These are phyloP conservation scores for Discostella pseudostelligera DNA, from an alignment of 108 stramenopile genomes.

Conservation along the genomic window DNA sequence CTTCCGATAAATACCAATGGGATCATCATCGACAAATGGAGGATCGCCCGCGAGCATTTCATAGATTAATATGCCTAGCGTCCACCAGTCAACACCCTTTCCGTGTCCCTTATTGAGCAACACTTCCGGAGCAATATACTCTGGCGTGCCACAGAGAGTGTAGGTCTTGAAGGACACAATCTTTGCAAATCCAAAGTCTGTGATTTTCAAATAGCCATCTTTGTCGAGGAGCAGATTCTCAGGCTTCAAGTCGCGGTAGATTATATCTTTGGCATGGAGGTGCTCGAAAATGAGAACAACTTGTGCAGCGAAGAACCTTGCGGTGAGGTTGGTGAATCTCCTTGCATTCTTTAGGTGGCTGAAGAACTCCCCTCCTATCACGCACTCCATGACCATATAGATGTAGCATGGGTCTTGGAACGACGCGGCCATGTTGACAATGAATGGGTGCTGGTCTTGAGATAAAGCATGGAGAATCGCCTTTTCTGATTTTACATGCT, in stretches of 20 bases:
- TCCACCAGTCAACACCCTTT: conserved; percentile 94
- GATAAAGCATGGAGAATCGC: conserved; percentile 53
- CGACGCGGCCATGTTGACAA: conserved; percentile 61
- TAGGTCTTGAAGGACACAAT: conserved; percentile 74
- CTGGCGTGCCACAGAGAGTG: conserved; percentile 96
- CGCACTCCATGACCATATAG: conserved; percentile 79
- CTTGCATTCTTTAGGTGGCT: conserved; percentile 49
- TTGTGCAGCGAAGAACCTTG: conserved; percentile 72
- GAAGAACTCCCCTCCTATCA: conserved; percentile 88
- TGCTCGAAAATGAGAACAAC: conserved; percentile 89
- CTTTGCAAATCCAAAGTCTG: conserved; percentile 83
- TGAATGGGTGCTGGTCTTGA: conserved; percentile 64
- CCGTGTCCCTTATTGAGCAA: conserved; percentile 91
- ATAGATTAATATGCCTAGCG: conserved; percentile 79
- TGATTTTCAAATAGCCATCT: conserved; percentile 81
- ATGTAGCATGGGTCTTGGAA: conserved; percentile 65
- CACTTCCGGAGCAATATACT: conserved; percentile 91
- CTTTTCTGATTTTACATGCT: conserved; percentile 82
- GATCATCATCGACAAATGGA: conserved; percentile 84
- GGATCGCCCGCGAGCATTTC: conserved; percentile 91
- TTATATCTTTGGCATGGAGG: conserved; percentile 82
- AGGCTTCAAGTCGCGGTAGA: conserved; percentile 94
- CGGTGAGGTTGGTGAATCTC: conserved; percentile 48
- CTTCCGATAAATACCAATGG: conserved; percentile 78
- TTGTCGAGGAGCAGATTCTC: conserved; percentile 74